These are phyloP conservation scores for Shiraia bambusicola DNA, from an alignment of 2,329 filamentous ascomycete genomes.

Conservation along the genomic window DNA sequence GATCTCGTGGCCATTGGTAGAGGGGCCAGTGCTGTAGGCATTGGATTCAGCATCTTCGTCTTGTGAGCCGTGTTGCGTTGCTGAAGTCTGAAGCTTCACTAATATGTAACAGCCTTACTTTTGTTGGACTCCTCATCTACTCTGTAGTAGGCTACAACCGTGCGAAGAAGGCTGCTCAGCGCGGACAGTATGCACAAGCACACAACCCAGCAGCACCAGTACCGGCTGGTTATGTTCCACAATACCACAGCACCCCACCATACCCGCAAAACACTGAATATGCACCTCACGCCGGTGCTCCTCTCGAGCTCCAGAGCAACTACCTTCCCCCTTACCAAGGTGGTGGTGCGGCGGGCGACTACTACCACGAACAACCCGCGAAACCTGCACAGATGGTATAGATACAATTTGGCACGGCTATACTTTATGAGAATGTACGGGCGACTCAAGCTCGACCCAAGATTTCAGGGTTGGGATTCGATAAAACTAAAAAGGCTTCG, in stretches of 20 bases:
- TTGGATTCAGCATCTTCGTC: slow-evolving; percentile 35
- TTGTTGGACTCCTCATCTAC: slow-evolving; percentile 46
- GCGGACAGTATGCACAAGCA: slow-evolving; percentile 37
- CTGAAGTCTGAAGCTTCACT: slow-evolving; percentile 2
- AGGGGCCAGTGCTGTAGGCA: slow-evolving; percentile 21
- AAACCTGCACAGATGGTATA: slow-evolving; percentile 35
- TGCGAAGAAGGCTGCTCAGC: slow-evolving; percentile 37
- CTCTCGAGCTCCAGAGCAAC: slow-evolving; percentile 19
- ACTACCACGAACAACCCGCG: slow-evolving; percentile 24
- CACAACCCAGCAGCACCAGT: slow-evolving; percentile 29
- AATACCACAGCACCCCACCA: slow-evolving; percentile 17
- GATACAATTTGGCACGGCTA: not conserved
- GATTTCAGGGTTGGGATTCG: too few species aligned
- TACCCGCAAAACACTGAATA: slow-evolving; percentile 31
- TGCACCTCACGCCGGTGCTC: slow-evolving; percentile 19
- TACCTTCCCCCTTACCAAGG: slow-evolving; percentile 23
- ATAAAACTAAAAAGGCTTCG: too few species aligned
- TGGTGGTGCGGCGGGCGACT: slow-evolving; percentile 19
- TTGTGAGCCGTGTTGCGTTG: slow-evolving; percentile 34
- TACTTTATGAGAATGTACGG: not conserved
- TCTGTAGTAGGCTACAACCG: slow-evolving; percentile 39
- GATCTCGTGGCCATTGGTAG: slow-evolving; percentile 31
- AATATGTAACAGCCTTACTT: slow-evolving; percentile 30
- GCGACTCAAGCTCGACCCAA: too few species aligned
- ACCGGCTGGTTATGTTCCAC: slow-evolving; percentile 12